Evolutionary conservation across 2,329 filamentous ascomycete genomes (phyloP).

Genomic region (Zalaria sp.): DNA sequence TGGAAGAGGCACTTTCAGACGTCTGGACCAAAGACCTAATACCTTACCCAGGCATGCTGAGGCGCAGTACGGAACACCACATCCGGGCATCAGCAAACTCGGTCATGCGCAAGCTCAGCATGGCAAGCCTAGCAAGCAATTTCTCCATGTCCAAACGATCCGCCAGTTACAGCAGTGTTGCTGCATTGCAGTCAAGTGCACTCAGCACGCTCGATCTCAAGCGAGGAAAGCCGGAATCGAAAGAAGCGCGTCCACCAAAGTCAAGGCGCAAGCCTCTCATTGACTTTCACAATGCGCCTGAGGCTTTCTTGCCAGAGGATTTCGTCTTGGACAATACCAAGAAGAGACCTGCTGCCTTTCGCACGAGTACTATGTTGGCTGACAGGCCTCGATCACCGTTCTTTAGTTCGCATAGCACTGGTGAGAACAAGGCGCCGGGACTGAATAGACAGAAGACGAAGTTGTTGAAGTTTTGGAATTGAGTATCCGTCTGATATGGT

Average conservation of each 20-base stretch:
- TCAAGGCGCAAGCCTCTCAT: conserved; percentile 16
- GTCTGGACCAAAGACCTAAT: conserved; percentile 73
- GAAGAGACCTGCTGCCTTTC: background rate
- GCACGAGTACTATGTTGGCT: conserved; percentile 3
- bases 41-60: conserved; percentile 70
- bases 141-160: conserved; percentile 65
- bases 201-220: background rate
- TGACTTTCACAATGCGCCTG: conserved; percentile 33
- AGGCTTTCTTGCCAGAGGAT: conserved; percentile 33
- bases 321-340: conserved; percentile 24
- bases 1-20: conserved; percentile 61
- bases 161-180: conserved; percentile 32
- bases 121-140: conserved; percentile 62
- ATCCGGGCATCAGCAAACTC: conserved; percentile 70
- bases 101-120: conserved; percentile 77
- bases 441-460: conserved; percentile 4
- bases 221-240: background rate
- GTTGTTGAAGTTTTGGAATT: conserved; percentile 1
- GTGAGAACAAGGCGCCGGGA: conserved; percentile 4
- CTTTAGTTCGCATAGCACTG: conserved; percentile 1
- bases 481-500: background rate
- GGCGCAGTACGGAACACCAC: conserved; percentile 52
- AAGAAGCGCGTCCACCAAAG: conserved; percentile 1
- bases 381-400: conserved; percentile 7
- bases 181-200: background rate